Evolutionary conservation across 768 basidiomycete species (phyloP).

Genomic region (Tulasnella sp.): DNA sequence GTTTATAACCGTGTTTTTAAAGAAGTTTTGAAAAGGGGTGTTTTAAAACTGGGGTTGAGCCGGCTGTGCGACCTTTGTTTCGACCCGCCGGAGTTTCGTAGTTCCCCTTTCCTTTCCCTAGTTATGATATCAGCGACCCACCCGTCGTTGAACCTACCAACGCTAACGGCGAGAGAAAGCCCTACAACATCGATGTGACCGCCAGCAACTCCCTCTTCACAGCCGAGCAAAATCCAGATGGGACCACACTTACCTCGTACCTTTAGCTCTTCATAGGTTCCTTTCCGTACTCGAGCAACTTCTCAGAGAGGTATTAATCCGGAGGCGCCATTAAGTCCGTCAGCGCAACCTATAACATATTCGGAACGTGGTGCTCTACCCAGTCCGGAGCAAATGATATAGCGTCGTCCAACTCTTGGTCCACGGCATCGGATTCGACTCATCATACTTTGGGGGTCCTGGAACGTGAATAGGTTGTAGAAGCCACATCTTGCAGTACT

Average conservation of each 20-base stretch:
- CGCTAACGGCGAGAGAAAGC: not conserved
- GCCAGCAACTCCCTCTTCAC: not conserved
- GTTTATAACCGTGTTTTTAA: too few relatives aligned
- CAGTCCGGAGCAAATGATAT: conserved; percentile 1
- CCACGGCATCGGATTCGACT: conserved; percentile 19
- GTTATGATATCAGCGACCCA: too few relatives aligned
- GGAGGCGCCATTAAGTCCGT: conserved; percentile 1
- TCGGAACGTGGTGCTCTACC: conserved; percentile 8
- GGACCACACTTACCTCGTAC: conserved; percentile 13
- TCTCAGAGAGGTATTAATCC: conserved; percentile 12
- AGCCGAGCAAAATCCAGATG: not conserved
- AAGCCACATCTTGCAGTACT: too few relatives aligned
- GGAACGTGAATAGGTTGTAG: too few relatives aligned
- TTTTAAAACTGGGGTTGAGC: too few relatives aligned
- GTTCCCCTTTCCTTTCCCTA: too few relatives aligned
- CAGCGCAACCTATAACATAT: conserved; percentile 16
- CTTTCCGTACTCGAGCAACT: conserved; percentile 15
- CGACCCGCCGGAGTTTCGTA: too few relatives aligned
- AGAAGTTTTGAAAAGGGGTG: too few relatives aligned
- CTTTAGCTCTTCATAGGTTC: conserved; percentile 3
- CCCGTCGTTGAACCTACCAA: not conserved
- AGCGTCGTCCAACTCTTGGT: conserved; percentile 18
- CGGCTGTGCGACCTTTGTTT: too few relatives aligned
- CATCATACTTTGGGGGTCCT: conserved; percentile 6
- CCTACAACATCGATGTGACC: conserved; percentile 4